Percentiles rank a stretch among this genome's conserved stretches.
Evolutionary conservation across 495 filamentous ascomycete species (phyloP).

Genomic region (Extremus antarcticus): DNA sequence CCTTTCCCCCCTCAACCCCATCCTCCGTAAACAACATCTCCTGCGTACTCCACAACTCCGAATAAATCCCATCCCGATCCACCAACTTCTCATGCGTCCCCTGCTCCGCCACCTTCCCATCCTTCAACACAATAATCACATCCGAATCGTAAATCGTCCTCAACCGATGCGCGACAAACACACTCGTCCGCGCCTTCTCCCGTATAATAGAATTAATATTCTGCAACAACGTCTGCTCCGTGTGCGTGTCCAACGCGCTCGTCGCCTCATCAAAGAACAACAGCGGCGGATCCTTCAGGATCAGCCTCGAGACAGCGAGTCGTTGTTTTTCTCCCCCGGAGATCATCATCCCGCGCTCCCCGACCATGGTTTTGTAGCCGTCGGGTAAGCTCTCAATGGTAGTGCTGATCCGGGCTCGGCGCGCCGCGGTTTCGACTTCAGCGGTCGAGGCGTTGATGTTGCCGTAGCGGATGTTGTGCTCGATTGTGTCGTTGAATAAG

Average conservation of each 20-base stretch:
- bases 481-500: constrained; percentile 89
- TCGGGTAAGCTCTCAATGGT: constrained; percentile 67
- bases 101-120: constrained; percentile 70
- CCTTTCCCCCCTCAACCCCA: neutral
- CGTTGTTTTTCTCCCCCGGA: constrained; percentile 91
- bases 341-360: constrained; percentile 97
- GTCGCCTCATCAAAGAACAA: constrained; percentile 98
- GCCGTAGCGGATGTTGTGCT: constrained; percentile 94
- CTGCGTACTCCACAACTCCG: constrained; percentile 70
- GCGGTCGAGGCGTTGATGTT: constrained; percentile 66
- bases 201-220: constrained; percentile 91
- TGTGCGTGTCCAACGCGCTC: constrained; percentile 89
- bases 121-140: constrained; percentile 75
- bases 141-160: constrained; percentile 92
- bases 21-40: constrained; percentile 22
- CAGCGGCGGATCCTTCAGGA: constrained; percentile 85
- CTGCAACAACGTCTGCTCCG: constrained; percentile 78
- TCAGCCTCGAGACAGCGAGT: constrained; percentile 71
- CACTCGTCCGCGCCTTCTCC: constrained; percentile 78
- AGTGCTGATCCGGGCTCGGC: constrained; percentile 73
- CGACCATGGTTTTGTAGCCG: constrained; percentile 84
- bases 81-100: constrained; percentile 81
- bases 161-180: constrained; percentile 87
- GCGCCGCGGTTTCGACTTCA: constrained; percentile 62
- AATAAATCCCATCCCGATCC: constrained; percentile 69